These are phyloP conservation scores for Capillidium heterosporum DNA, from an alignment of 371 early-diverging fungal species.

Conservation along the genomic window DNA sequence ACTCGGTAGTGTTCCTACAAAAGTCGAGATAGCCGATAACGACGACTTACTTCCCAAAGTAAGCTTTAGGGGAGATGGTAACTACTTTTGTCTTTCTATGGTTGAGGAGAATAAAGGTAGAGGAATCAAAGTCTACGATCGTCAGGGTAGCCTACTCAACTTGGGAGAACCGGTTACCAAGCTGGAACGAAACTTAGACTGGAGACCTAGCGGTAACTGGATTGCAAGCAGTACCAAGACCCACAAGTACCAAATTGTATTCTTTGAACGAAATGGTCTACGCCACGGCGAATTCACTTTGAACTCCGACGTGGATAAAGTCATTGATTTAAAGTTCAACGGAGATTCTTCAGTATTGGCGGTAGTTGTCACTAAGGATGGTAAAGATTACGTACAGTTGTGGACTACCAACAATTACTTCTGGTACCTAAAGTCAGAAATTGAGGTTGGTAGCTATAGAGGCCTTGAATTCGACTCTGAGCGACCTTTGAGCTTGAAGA, in stretches of 20 bases:
- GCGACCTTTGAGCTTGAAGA: neutral
- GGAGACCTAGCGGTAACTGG: conserved; percentile 79
- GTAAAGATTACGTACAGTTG: conserved; percentile 40
- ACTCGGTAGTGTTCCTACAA: conserved; percentile 6
- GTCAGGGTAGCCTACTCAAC: conserved; percentile 66
- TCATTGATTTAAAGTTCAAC: conserved; percentile 53
- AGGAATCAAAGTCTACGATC: conserved; percentile 60
- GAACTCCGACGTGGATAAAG: conserved; percentile 23
- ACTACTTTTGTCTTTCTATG: conserved; percentile 49
- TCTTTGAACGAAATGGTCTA: conserved; percentile 87
- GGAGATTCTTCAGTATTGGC: conserved; percentile 74
- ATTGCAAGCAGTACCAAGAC: conserved; percentile 70
- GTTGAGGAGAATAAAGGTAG: conserved; percentile 43
- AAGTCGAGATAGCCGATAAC: conserved; percentile 29
- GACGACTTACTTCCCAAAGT: conserved; percentile 62
- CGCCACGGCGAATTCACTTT: conserved; percentile 85
- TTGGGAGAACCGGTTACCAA: conserved; percentile 62
- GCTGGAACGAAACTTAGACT: conserved; percentile 65
- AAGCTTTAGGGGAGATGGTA: conserved; percentile 87
- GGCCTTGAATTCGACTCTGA: neutral
- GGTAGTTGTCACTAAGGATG: conserved; percentile 21
- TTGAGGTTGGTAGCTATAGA: too few relatives aligned
- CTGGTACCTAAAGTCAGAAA: conserved; percentile 24
- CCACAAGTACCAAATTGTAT: conserved; percentile 76
- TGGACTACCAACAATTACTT: conserved; percentile 89